Base-by-base conservation (phyloP, 129 eudicot genomes). In the Kitagawia praeruptora region DNA sequence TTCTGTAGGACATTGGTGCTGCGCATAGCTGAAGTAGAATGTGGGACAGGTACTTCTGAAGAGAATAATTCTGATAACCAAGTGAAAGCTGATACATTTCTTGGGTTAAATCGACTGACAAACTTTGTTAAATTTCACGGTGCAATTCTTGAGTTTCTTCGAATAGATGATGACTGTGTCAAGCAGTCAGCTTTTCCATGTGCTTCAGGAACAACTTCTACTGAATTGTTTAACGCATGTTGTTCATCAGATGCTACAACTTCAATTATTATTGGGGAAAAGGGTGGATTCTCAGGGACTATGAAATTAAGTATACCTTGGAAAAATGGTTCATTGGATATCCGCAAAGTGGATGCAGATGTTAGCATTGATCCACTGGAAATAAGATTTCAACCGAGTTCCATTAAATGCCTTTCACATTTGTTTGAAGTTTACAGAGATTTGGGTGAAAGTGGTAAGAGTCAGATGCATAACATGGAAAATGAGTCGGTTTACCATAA, bases 311-410 rank as follows among this genome's bases (percentile, higher is more conserved):
- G 91, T 84, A 89, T 96, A 79, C 98, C 99, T 25, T 96, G 98
- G 98, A 89, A 89, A 81, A 92, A 92, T 85, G 99, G 99, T 49
- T 90, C 95, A 44, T 87, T 96, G 85, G 97, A 96, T 85, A 88
- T 90, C 77, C 88, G 86, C 74, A 89, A 87, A 84, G 89, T 96
- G 86, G 99, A 96, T 81, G 98, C 92, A 19, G 92, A 92, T 84
- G 89, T 89, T 80, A 73, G 81, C 31, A 53, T 96, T 53, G 98
- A 92, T 64, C 96, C 97, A 84, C 70, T 96, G 81, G 90, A 87
- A 78, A 18, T 91, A 75, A 87, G 88, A 83, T 77, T 92, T 51
- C 94, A 89, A 61, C 97, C 99, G 28, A 87, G 90, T 78, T 83
- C 97, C 61, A 23, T 96, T 41, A 86, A 84, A 78, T 85, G 82